These are phyloP conservation scores for Coemansia sp. DNA, from an alignment of 192 early-diverging fungal genomes.

Conservation along the genomic window DNA sequence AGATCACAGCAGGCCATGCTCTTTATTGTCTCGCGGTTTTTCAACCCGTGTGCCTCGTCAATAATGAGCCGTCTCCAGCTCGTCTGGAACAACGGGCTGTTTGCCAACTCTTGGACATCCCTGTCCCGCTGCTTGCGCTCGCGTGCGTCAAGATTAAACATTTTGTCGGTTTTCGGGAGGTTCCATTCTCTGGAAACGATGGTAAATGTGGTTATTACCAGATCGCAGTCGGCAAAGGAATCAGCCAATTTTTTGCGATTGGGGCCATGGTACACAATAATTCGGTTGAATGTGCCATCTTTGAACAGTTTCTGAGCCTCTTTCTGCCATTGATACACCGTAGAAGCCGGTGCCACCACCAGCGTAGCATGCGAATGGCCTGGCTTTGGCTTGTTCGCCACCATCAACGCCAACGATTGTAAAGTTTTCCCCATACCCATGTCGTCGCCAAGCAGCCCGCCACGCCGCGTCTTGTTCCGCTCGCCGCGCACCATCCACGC, in stretches of 20 bases:
- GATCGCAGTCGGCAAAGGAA: constrained; percentile 49
- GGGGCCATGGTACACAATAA: constrained; percentile 65
- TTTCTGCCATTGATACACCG: constrained; percentile 70
- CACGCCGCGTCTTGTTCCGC: constrained; percentile 25
- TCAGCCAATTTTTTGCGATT: constrained; percentile 23
- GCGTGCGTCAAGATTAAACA: not conserved
- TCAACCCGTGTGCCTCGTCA: constrained; percentile 69
- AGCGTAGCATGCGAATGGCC: constrained; percentile 56
- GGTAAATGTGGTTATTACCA: constrained; percentile 55
- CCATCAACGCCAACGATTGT: constrained; percentile 64
- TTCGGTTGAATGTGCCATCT: constrained; percentile 37
- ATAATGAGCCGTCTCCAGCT: constrained; percentile 54
- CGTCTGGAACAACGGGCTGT: constrained; percentile 42
- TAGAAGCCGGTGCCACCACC: constrained; percentile 64
- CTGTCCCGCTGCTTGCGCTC: constrained; percentile 11
- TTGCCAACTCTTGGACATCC: not conserved
- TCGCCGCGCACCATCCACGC: constrained; percentile 63
- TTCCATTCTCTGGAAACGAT: constrained; percentile 30
- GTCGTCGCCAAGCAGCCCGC: constrained; percentile 65
- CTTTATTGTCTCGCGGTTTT: constrained; percentile 53
- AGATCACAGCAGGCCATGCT: constrained; percentile 51
- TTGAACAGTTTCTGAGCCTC: constrained; percentile 63
- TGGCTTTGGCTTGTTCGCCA: constrained; percentile 38
- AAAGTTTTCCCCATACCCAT: constrained; percentile 78
- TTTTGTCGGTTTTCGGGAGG: too few relatives aligned